Evolutionary conservation across 2,329 filamentous ascomycete species (phyloP), one percentile per base, ranked within the genome.

Genomic region (Aspergillus thermomutatus): DNA sequence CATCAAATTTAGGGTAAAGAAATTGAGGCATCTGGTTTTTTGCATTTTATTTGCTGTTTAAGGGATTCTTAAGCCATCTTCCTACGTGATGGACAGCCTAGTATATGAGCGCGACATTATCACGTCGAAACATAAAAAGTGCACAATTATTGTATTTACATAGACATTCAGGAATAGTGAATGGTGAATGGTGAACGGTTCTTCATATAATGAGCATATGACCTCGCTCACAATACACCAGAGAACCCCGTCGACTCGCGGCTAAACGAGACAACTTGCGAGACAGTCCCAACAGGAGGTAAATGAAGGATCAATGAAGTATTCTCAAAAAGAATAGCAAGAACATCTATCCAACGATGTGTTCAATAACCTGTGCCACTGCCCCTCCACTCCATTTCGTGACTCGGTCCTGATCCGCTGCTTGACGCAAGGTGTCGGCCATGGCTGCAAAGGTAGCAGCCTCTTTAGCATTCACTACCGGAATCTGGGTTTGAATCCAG

Each of bases 401-500:
- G 9, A 91, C 81, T 64, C 86, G 84, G n/a, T 82, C 80, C 58
- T 81, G 80, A 67, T 92, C 87, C 66, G 86, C 88, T 3, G 83
- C 87, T 57, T 86, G 80, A 76, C 85, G 83, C 3, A 90, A 73
- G 64, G 82, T 79, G 62, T 71, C 74, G 65, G 82, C 82, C 66
- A 94, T 80, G 58, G 76, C 80, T 52, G 85, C 75, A 25, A 85
- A 72, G 19, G 77, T 75, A 17, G 61, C 63, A 26, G 58, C 62
- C 28, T 72, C 67, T 54, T 70, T 70, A 0, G 72, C 74, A 61
- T 83, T 82, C 17, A 81, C 79, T 47, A 73, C 72, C 3, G 80
- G 80, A 37, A 82, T 71, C 64, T 85, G 84, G 57, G 83, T 82
- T 57, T 87, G 82, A 8, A 93, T 79, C 92, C 91, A 96, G 62